Conservation (phyloP, 1,139 yeast genomes). For the Yamadazyma kanchanaburiensis region DNA sequence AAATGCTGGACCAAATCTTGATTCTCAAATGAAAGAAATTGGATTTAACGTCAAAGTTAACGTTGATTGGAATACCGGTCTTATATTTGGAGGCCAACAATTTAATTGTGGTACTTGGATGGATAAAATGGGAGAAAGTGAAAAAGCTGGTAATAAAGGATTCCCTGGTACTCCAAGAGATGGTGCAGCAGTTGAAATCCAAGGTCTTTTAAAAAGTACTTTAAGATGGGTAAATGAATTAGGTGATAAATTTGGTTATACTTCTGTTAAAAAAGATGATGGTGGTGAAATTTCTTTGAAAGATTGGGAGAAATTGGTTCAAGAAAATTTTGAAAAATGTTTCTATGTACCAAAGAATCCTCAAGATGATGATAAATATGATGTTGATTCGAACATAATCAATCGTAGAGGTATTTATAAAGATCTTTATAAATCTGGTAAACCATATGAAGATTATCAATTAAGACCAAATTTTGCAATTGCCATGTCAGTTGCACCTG, state of each 20-base stretch:
- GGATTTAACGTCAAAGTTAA: slow-evolving; percentile 82
- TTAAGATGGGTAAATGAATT: slow-evolving; percentile 68
- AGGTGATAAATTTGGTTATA: slow-evolving; percentile 46
- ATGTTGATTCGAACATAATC: slow-evolving; percentile 60
- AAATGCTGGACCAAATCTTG: slow-evolving; percentile 86
- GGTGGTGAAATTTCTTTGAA: slow-evolving; percentile 52
- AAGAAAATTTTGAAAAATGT: slow-evolving; percentile 70
- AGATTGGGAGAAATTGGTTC: slow-evolving; percentile 72
- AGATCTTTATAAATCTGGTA: slow-evolving; percentile 76
- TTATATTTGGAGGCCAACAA: slow-evolving; percentile 89
- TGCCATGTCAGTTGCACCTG: slow-evolving; percentile 94
- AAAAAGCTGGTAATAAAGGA: slow-evolving; percentile 77
- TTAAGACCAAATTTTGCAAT: slow-evolving; percentile 88
- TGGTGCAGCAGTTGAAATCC: slow-evolving; percentile 94
- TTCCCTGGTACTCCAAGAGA: slow-evolving; percentile 96
- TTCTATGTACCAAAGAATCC: slow-evolving; percentile 72
- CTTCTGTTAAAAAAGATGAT: slow-evolving; percentile 51
- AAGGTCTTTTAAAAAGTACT: slow-evolving; percentile 81
- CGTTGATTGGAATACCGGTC: slow-evolving; percentile 89
- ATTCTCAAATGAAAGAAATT: slow-evolving; percentile 87
- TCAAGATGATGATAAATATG: slow-evolving; percentile 48
- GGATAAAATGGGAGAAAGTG: slow-evolving; percentile 99
- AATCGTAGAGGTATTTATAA: slow-evolving; percentile 94
- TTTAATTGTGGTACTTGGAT: slow-evolving; percentile 98
- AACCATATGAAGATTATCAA: slow-evolving; percentile 91